Evolutionary conservation across 116 monocot species (phyloP).

Genomic region (Iris pallida): DNA sequence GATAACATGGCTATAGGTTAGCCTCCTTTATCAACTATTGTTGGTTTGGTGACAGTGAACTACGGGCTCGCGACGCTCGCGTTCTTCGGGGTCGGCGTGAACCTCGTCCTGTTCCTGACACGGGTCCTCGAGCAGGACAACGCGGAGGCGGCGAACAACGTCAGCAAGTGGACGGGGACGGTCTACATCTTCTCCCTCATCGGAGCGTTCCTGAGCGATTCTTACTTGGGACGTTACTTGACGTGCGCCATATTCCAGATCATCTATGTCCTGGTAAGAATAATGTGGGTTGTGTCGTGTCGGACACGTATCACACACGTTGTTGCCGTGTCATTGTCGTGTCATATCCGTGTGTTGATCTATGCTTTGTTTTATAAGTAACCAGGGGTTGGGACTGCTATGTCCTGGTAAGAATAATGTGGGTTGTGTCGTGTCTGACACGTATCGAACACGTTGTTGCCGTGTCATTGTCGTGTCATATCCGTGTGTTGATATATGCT

Average conservation of each 20-base stretch:
- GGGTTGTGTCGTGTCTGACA: no score
- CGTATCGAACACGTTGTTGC: no score
- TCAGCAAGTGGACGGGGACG: constrained; percentile 75
- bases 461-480: no score
- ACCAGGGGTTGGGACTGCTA: neutral
- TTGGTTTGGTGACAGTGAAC: constrained; percentile 37
- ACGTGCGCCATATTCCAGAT: constrained; percentile 67
- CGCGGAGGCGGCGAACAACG: constrained; percentile 63
- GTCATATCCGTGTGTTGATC: neutral
- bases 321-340: neutral
- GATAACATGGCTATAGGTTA: no score
- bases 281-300: neutral
- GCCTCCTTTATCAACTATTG: no score
- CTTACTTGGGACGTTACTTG: constrained; percentile 68
- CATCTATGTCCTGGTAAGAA: constrained; percentile 53
- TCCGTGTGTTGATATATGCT: neutral
- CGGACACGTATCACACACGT: neutral
- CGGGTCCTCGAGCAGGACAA: constrained; percentile 59
- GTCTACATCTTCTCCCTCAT: constrained; percentile 62
- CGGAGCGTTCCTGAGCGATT: constrained; percentile 72
- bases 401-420: neutral
- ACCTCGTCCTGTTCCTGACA: constrained; percentile 63
- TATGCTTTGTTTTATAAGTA: neutral
- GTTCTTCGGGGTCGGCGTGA: constrained; percentile 69
- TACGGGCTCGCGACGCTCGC: constrained; percentile 57